Conservation (phyloP, 805 yeast species). For the Hanseniaspora occidentalis region DNA sequence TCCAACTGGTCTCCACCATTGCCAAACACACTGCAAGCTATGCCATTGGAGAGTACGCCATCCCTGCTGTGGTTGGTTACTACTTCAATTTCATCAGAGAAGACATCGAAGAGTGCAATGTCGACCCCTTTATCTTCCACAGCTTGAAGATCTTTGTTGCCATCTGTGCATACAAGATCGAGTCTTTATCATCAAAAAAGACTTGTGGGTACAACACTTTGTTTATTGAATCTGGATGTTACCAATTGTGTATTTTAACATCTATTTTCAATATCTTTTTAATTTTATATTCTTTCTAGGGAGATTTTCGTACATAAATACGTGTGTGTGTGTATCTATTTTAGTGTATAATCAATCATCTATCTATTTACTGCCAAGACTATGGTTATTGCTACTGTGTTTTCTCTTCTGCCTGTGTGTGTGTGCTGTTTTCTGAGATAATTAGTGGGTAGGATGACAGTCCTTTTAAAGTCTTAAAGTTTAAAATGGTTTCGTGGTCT, state of each 20-base stretch:
- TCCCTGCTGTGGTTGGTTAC: conserved; percentile 4
- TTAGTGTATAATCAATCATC: background rate
- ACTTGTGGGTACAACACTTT: background rate
- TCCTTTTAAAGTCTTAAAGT: no score
- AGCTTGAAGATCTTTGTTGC: background rate
- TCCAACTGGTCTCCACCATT: background rate
- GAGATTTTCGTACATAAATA: background rate
- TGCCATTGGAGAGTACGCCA: background rate
- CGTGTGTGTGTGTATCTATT: background rate
- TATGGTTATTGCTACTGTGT: no score
- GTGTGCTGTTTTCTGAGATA: no score
- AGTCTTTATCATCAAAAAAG: background rate
- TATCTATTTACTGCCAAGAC: no score
- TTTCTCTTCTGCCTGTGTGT: no score
- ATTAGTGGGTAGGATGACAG: no score
- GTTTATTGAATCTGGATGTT: background rate
- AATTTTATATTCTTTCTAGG: background rate
- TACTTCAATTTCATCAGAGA: conserved; percentile 7
- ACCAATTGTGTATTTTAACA: background rate
- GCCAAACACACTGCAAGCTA: background rate
- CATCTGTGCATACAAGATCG: background rate
- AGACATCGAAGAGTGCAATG: conserved; percentile 5
- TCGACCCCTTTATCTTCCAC: background rate
- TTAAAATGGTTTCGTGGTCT: conserved; percentile 94
- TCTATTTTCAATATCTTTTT: background rate